Base-by-base conservation (phyloP, 371 early-diverging fungal species). In the Blakeslea trispora region DNA sequence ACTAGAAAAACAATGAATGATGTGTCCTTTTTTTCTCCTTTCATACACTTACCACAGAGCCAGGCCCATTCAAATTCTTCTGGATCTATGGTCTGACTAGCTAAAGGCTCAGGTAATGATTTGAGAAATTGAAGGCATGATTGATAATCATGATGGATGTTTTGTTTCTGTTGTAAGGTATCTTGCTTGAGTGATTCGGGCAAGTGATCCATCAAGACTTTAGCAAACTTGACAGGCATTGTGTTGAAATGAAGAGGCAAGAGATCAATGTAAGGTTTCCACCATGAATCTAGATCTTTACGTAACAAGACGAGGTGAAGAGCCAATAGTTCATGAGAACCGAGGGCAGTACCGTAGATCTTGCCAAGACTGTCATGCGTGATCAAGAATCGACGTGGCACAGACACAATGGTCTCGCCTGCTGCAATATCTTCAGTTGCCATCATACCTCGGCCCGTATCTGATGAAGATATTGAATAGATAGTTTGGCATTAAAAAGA, bases 391-490 rank as follows among this genome's bases (percentile, higher is more conserved):
- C 58, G 42, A 45, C 74, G 73, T 21, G 84, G 84, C 4, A 84
- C 84, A 4, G 80, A 75, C 1, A 84, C 76, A 56, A 84, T 78
- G 15, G 81, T 75, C 55, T 84, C 82, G 6, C 84, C 84, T 35
- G 78, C 75, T 61, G 75, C 77, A 24, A 84, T 81, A 57, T 78
- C 74, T 35, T 75, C 70, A 5, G 79, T 82, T 0, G 84, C 84
- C 84, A 84, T 84, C 84, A 84, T 84, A 53, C 75, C 83, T 74
- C 83, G 76, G 50, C 83, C 83, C 51, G 83, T 83, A 52, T 81
- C 83, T 83, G 57, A 34, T 7, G 34, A 19, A 43, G 14, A 61
- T 31, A 45, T 28, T 46, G 34, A 45, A 46, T 45, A 50, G 24
- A 24, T 21, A 43, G 39, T 43, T 18, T 21, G 35, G 44, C 37